phyloP scores from a whole-genome alignment of 2,329 filamentous ascomycete species.

The Albophoma yamanashiensis region DNA sequence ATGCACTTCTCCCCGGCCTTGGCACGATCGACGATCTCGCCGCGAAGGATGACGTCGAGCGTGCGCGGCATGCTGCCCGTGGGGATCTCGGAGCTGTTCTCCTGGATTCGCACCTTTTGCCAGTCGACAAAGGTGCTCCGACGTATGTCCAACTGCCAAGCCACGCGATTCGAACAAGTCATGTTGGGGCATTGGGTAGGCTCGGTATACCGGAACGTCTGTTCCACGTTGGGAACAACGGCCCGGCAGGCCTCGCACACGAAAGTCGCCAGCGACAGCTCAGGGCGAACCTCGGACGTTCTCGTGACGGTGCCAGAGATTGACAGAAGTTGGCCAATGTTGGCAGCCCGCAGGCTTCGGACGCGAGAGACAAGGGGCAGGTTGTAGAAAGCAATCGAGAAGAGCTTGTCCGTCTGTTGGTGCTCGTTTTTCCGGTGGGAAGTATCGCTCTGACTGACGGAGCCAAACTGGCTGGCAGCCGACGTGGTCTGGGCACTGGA shows the following conservation, averaged over 20 bases:
- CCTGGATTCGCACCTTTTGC: constrained; percentile 97
- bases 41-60: constrained; percentile 91
- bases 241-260: constrained; percentile 80
- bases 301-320: constrained; percentile 95
- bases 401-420: constrained; percentile 95
- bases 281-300: constrained; percentile 92
- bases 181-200: constrained; percentile 89
- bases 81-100: constrained; percentile 96
- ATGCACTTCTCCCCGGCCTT: constrained; percentile 98
- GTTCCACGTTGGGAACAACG: constrained; percentile 82
- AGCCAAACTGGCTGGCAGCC: constrained; percentile 50
- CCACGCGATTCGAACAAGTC: constrained; percentile 76
- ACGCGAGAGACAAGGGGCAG: constrained; percentile 78
- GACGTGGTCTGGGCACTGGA: constrained; percentile 64
- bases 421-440: constrained; percentile 75
- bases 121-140: constrained; percentile 98
- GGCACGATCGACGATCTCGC: constrained; percentile 93
- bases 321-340: constrained; percentile 87
- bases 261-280: constrained; percentile 86
- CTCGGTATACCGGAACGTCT: constrained; percentile 95
- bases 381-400: constrained; percentile 89
- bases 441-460: constrained; percentile 53
- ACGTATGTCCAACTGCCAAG: constrained; percentile 94
- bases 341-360: constrained; percentile 73
- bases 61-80: constrained; percentile 98